Percentiles rank a stretch among this genome's conserved stretches.
These are phyloP conservation scores for Rhizophagus clarus DNA, from an alignment of 192 early-diverging fungal genomes.

Conservation along the genomic window DNA sequence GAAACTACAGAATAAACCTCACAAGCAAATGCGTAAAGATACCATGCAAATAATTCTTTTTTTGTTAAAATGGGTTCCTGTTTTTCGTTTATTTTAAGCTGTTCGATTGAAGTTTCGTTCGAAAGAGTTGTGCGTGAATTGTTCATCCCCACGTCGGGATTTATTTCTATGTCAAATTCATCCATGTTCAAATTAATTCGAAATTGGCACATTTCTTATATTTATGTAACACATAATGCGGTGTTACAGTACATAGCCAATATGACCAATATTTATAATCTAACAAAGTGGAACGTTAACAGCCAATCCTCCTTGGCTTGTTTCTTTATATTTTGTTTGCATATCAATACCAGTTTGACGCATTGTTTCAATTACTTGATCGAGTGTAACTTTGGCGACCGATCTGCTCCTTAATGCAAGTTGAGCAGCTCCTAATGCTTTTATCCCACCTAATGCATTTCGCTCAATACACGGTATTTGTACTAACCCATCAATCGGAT, in stretches of 20 bases:
- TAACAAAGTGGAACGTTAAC: constrained; percentile 85
- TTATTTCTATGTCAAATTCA: neutral
- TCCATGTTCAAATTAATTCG: neutral
- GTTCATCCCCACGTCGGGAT: neutral
- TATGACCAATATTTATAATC: neutral
- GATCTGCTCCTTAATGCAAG: constrained; percentile 89
- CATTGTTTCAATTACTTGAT: constrained; percentile 96
- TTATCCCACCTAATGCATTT: constrained; percentile 92
- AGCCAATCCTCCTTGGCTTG: constrained; percentile 88
- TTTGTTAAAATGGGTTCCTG: constrained; percentile 9
- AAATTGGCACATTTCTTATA: neutral
- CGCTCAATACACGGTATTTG: constrained; percentile 97
- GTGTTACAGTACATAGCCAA: neutral
- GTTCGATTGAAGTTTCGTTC: neutral
- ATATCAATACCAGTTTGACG: constrained; percentile 89
- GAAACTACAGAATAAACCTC: constrained; percentile 47
- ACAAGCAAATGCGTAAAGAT: constrained; percentile 45
- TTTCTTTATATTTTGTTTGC: constrained; percentile 98
- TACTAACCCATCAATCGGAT: constrained; percentile 91
- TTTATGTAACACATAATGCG: neutral
- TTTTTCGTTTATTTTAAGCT: neutral
- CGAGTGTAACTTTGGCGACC: constrained; percentile 88
- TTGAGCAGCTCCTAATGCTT: constrained; percentile 95
- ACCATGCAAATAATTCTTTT: constrained; percentile 28
- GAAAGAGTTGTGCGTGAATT: neutral